Conservation (phyloP, 139 green algal genomes). For the Microglena sp. region DNA sequence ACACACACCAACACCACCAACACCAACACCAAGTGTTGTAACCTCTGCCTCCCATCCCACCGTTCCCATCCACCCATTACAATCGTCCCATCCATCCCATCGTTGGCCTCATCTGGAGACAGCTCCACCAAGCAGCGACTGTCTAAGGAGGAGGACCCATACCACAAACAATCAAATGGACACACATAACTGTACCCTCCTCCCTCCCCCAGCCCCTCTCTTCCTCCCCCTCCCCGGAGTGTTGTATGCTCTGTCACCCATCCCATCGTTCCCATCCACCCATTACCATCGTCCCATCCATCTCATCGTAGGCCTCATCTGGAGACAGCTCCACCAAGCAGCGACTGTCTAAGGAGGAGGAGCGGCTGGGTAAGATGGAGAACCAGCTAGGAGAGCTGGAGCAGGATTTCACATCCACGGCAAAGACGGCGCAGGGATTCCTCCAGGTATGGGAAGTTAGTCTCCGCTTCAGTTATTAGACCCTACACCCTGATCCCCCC, state of each 20-base stretch:
- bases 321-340: not conserved
- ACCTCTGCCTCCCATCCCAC: no score
- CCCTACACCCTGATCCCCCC: no score
- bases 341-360: conserved; percentile 15
- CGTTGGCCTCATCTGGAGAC: not conserved
- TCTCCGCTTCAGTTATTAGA: no score
- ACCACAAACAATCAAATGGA: no score
- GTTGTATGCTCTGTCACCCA: not conserved
- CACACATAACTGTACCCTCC: no score
- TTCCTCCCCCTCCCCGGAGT: not conserved
- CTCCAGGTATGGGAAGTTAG: no score
- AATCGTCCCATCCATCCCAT: no score
- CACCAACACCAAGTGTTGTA: not conserved
- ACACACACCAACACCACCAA: no score
- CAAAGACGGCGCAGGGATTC: not conserved
- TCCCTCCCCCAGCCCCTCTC: no score
- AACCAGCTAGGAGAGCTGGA: conserved; percentile 28
- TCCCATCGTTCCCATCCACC: not conserved
- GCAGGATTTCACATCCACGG: conserved; percentile 28
- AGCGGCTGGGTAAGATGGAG: conserved; percentile 21
- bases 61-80: no score
- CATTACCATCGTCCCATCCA: not conserved
- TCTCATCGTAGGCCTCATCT: not conserved
- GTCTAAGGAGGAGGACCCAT: no score
- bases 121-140: no score